Evolutionary conservation across 2,329 filamentous ascomycete genomes (phyloP).

Genomic region (Ophiosphaerella herpotricha): DNA sequence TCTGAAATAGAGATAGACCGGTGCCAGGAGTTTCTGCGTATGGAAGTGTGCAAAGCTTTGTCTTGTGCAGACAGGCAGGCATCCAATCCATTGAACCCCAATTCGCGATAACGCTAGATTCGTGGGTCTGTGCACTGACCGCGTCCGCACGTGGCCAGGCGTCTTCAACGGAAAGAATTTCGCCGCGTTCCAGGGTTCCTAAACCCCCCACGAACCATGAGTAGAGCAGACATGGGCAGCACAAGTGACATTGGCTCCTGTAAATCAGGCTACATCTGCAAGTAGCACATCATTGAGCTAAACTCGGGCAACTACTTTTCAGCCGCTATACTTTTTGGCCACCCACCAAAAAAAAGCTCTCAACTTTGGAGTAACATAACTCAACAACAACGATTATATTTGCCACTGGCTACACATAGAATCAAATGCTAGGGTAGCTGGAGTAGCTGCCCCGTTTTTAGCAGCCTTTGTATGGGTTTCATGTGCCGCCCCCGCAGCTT

Average conservation of each 20-base stretch:
- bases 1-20: neutral
- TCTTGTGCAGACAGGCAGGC: neutral
- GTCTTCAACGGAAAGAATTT: neutral
- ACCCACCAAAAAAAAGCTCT: neutral
- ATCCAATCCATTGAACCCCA: neutral
- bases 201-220: too few species aligned
- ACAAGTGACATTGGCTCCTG: neutral
- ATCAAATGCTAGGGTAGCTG: too few species aligned
- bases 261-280: neutral
- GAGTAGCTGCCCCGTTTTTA: too few species aligned
- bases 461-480: too few species aligned
- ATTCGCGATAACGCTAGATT: slow-evolving; percentile 5
- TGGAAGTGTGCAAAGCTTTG: neutral
- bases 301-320: neutral
- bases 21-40: neutral
- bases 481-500: too few species aligned
- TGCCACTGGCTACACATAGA: too few species aligned
- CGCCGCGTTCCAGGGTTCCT: neutral
- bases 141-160: slow-evolving; percentile 3
- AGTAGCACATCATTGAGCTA: slow-evolving; percentile 1
- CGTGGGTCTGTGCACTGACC: neutral
- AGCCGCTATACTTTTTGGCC: neutral
- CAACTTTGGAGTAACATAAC: neutral
- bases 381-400: too few species aligned
- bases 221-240: too few species aligned